A percentile compares a stretch with the other conserved stretches of the same genome.
These are phyloP conservation scores for Lenzites betulinus DNA, from an alignment of 768 basidiomycete genomes.

Conservation along the genomic window DNA sequence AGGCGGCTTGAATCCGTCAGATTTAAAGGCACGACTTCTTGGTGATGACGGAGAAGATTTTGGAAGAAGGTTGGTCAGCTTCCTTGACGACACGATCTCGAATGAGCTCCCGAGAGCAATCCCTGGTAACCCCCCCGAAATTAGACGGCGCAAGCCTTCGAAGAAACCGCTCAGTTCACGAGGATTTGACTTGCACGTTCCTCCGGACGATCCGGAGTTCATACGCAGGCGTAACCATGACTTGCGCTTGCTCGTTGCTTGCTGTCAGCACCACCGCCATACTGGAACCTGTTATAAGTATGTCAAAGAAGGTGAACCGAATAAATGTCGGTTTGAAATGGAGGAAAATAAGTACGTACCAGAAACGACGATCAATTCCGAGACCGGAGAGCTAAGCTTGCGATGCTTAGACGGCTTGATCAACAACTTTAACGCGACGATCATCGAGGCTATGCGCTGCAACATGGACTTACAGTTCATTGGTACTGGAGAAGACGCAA, in stretches of 20 bases:
- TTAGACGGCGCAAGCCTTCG: neutral
- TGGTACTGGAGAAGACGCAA: conserved; percentile 41
- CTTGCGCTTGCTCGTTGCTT: neutral
- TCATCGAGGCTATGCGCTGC: conserved; percentile 37
- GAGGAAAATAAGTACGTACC: neutral
- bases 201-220: too few species aligned
- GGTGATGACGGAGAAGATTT: neutral
- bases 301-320: conserved; percentile 25
- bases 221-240: neutral
- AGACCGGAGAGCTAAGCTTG: conserved; percentile 35
- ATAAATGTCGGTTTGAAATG: conserved; percentile 32
- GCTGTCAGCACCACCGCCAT: conserved; percentile 39
- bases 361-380: neutral
- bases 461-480: conserved; percentile 55
- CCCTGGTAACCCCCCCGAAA: too few species aligned
- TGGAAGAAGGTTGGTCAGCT: neutral
- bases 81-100: neutral
- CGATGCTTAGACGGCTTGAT: conserved; percentile 41
- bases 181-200: neutral
- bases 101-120: neutral
- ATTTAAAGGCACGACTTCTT: neutral
- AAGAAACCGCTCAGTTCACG: neutral
- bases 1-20: neutral
- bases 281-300: conserved; percentile 42
- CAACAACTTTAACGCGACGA: conserved; percentile 45